Conservation (phyloP, 2,329 filamentous ascomycete genomes). For the Emmonsia crescens region DNA sequence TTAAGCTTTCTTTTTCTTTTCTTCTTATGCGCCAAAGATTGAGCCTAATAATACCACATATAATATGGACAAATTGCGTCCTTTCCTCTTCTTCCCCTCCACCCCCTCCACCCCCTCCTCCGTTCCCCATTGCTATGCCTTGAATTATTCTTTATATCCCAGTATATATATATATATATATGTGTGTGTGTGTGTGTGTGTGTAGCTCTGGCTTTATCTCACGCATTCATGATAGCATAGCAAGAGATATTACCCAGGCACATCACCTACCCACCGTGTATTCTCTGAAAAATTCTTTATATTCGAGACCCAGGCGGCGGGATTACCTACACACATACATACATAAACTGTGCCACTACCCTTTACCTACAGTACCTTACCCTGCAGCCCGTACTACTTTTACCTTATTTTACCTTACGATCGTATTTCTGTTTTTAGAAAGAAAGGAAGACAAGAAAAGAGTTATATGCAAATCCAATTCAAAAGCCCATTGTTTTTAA, state of each 20-base stretch:
- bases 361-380: too few relatives aligned
- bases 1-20: not conserved
- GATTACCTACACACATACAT: not conserved
- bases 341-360: not conserved
- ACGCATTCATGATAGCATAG: not conserved
- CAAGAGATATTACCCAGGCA: not conserved
- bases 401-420: too few relatives aligned
- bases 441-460: not conserved
- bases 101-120: not conserved
- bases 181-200: too few relatives aligned
- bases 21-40: not conserved
- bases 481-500: not conserved
- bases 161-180: too few relatives aligned
- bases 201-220: not conserved
- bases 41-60: conserved; percentile 1
- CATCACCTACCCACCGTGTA: not conserved
- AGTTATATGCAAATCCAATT: not conserved
- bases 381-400: too few relatives aligned
- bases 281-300: not conserved
- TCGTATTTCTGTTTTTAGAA: too few relatives aligned
- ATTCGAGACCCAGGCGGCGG: not conserved
- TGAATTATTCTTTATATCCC: not conserved
- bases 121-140: not conserved
- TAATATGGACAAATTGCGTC: not conserved
- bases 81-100: not conserved